Evolutionary conservation across 768 basidiomycete species (phyloP), one percentile per base, ranked within the genome.

Genomic region (Cystofilobasidium bisporidii): DNA sequence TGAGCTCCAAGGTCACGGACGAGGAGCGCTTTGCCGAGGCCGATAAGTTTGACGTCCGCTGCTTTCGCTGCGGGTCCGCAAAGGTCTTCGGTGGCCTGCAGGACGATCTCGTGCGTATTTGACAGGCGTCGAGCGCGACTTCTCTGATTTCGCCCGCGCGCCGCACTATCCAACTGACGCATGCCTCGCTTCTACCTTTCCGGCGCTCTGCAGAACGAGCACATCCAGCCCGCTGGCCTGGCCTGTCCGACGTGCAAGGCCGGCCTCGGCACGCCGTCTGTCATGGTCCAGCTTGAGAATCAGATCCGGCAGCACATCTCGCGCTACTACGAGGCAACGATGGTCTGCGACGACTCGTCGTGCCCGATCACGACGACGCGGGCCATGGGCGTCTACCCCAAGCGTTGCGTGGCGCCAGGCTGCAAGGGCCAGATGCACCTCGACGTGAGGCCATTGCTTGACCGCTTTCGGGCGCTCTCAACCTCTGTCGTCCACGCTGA

Each of bases 341-440:
- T 83, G 0, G 79, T 87, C 8, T 99, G 96, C 77, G 83, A 91
- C 72, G 96, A 97, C 70, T 79, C 83, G 26, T 87, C 86, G 0
- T 99, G 96, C 74, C 83, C 83, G 12, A 17, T 36, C 10, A 81
- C 85, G 69, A 83, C 88, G 43, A 92, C 94, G n/a, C 81, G 96
- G 24, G 88, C 86, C 82, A 94, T 97, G 89, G 81, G 88, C 41
- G 90, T 97, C 0, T 93, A 91, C 75, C 92, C 91, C 9, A 82
- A 85, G 38, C 80, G 86, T 60, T 99, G 96, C 75, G 75, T 91
- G 64, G 82, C 83, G 56, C 78, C 76, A 9, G 84, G 82, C 14
- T 94, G 91, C 76, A 80, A 77, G 69, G 89, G 89, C 2, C 80
- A 77, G 22, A 87, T 92, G 65, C 71, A 82, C 20, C 86, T 88